Base-by-base conservation (phyloP, 1,284 basidiomycete species). In the Trichosporon sp. region DNA sequence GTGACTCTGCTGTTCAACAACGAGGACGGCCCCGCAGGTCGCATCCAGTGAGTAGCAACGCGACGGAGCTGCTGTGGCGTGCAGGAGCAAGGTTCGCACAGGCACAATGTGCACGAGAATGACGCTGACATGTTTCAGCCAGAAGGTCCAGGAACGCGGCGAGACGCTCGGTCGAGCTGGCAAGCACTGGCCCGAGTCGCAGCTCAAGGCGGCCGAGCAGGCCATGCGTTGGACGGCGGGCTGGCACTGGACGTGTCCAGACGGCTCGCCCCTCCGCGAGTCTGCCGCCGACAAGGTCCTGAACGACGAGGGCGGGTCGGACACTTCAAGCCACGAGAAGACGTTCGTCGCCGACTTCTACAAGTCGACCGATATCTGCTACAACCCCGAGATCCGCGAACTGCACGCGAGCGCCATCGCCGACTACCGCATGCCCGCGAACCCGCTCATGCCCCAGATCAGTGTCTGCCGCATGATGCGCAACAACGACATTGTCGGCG, bases 211-310 rank as follows among this genome's bases (percentile, higher is more conserved):
- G 31, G 76, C 77, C 1, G 80, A 82, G 71, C 72, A 77, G 43
- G 63, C 70, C 8, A 77, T 78, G 76, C 70, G 75, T 2, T 78
- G 74, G 74, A 82, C 80, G 0, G 76, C 74, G 63, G 80, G 80
- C 19, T 81, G 80, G 79, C 72, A 76, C 37, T 81, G 80, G 81
- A 61, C 78, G 43, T 82, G 80, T 70, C 79, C 79, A 11, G 75
- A 74, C 10, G 76, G 74, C 37, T 70, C 75, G 16, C 80, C 81
- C 2, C 71, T 80, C 16, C 77, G 78, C 54, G 70, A 73, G 10
- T 64, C 65, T 26, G 71, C 74, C 10, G 73, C 78, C 16, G 78
- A 80, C 64, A 37, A 73, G 19, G 75, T 81, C 0, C 72, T 81
- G 54, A 80, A 80, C 69, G 78, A 80, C 63, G 65, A 77, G 37